Base-by-base conservation (phyloP, 2,329 filamentous ascomycete genomes). In the Venturia carpophila region DNA sequence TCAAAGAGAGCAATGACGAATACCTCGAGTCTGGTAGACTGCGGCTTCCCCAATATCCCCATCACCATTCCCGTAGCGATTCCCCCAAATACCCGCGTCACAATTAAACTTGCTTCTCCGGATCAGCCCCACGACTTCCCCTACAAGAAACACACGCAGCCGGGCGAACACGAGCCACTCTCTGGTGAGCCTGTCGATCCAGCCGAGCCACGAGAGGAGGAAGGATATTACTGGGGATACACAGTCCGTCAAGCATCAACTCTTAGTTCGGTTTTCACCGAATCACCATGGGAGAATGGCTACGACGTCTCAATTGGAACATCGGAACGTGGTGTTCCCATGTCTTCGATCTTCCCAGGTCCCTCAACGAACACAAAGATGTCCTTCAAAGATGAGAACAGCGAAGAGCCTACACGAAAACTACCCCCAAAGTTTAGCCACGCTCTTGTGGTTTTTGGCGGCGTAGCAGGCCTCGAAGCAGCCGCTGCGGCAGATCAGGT, bases 221-320 rank as follows among this genome's bases (percentile, higher is more conserved):
- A 80, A 1, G 91, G 91, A 0, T 94, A 91, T 75, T 95, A 92
- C 77, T 96, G 91, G 91, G 91, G 91, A 58, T 96, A 89, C 74
- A 82, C 79, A 10, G 85, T 92, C 3, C 84, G 91, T 34, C 84
- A 82, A 67, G 87, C 87, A 43, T 71, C 75, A 5, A 87, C 84
- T 2, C 81, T 96, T 5, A 89, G 89, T 5, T 79, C 82, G 5
- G 85, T 95, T 9, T 92, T 93, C 71, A 92, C 90, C 4, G 90
- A 92, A 73, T 87, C 85, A 69, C 82, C 85, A 0, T 91, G 84
- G 72, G 85, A 89, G 65, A 85, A 84, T 58, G 91, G 91, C 15
- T 96, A 96, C 75, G 90, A 95, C 75, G 70, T 92, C 65, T 90
- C 87, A 69, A 86, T 96, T 69, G 91, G 91, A 19, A 95, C 91